Percentiles rank a stretch among this genome's conserved stretches.
phyloP scores from a whole-genome alignment of 495 filamentous ascomycete species.

The Aspergillus campestris region DNA sequence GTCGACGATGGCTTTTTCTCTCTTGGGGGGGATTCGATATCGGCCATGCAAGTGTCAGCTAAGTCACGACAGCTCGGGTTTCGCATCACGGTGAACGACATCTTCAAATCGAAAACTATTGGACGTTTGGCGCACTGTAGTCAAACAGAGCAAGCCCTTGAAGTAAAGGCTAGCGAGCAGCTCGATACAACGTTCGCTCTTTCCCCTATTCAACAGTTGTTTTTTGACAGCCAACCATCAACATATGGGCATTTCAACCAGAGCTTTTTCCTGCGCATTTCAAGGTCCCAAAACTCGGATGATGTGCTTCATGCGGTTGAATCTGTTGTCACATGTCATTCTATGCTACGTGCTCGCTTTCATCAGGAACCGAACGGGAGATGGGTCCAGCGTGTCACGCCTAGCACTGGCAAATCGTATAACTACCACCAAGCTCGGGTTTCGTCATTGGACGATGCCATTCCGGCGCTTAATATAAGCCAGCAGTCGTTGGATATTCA shows the following conservation, averaged over 20 bases:
- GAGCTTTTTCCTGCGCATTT: background rate
- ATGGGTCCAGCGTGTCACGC: slow-evolving; percentile 14
- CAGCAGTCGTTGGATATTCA: slow-evolving; percentile 16
- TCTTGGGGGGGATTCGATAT: slow-evolving; percentile 28
- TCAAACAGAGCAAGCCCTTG: too few species aligned
- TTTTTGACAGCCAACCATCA: too few species aligned
- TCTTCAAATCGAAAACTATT: too few species aligned
- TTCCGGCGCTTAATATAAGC: slow-evolving; percentile 2
- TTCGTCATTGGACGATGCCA: background rate
- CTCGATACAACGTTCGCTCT: too few species aligned
- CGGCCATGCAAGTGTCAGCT: slow-evolving; percentile 23
- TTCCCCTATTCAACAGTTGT: too few species aligned
- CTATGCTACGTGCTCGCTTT: slow-evolving; percentile 56
- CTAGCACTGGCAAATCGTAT: slow-evolving; percentile 3
- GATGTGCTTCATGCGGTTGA: slow-evolving; percentile 39
- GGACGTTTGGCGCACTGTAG: too few species aligned
- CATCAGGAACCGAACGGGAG: slow-evolving; percentile 10
- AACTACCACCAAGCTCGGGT: slow-evolving; percentile 6
- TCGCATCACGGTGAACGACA: slow-evolving; percentile 10
- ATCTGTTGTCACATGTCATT: slow-evolving; percentile 44
- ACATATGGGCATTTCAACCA: too few species aligned
- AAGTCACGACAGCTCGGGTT: slow-evolving; percentile 4
- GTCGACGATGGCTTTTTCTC: slow-evolving; percentile 16
- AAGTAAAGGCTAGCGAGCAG: too few species aligned
- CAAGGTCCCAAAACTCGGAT: slow-evolving; percentile 1